Conservation (phyloP, 495 filamentous ascomycete genomes). For the Aspergillus indologenus region DNA sequence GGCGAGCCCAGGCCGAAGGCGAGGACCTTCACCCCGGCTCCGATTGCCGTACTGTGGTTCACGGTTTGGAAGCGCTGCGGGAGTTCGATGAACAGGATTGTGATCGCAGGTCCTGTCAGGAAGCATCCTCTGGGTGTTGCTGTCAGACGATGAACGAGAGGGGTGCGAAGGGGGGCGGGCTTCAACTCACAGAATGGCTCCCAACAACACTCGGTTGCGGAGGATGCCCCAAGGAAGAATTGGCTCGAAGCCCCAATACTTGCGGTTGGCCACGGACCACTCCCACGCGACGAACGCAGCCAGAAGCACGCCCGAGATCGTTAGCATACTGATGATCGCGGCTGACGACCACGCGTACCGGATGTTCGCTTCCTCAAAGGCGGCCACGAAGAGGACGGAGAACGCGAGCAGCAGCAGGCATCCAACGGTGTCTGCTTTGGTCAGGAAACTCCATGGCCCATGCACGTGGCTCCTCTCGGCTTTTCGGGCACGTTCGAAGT, state of each 20-base stretch:
- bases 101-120: slow-evolving; percentile 51
- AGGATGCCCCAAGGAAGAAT: slow-evolving; percentile 16
- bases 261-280: slow-evolving; percentile 21
- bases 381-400: slow-evolving; percentile 51
- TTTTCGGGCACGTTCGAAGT: slow-evolving; percentile 4
- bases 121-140: slow-evolving; percentile 41
- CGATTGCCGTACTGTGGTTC: slow-evolving; percentile 32
- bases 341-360: slow-evolving; percentile 35
- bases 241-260: slow-evolving; percentile 3
- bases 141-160: neutral
- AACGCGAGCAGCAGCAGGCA: slow-evolving; percentile 46
- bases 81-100: slow-evolving; percentile 50
- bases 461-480: neutral
- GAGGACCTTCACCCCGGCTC: slow-evolving; percentile 53
- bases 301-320: slow-evolving; percentile 25
- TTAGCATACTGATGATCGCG: slow-evolving; percentile 36
- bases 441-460: neutral
- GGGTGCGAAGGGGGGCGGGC: neutral
- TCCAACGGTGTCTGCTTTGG: slow-evolving; percentile 49
- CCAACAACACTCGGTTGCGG: slow-evolving; percentile 18
- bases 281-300: slow-evolving; percentile 30
- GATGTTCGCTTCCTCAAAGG: slow-evolving; percentile 53
- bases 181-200: slow-evolving; percentile 15
- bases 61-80: slow-evolving; percentile 57
- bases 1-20: slow-evolving; percentile 25